phyloP scores from a whole-genome alignment of 331 rosid genomes.

The Stylosanthes scabra region DNA sequence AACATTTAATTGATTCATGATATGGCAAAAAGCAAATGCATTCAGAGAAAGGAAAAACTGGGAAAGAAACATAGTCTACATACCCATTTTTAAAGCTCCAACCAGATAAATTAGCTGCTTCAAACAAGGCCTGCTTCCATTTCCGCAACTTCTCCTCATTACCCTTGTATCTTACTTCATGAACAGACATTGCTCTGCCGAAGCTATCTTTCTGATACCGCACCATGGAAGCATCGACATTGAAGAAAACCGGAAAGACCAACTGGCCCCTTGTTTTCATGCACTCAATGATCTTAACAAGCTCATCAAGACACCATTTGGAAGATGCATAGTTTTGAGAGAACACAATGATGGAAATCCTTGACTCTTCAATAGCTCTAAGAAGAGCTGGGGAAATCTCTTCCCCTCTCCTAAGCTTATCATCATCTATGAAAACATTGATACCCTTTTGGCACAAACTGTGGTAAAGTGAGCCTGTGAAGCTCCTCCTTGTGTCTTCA shows the following conservation, averaged over 20 bases:
- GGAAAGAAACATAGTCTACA: background rate
- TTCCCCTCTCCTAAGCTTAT: slow-evolving; percentile 26
- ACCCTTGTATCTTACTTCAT: slow-evolving; percentile 3
- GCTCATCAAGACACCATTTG: slow-evolving; percentile 10
- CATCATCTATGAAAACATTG: slow-evolving; percentile 33
- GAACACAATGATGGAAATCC: slow-evolving; percentile 6
- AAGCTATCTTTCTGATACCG: slow-evolving; percentile 30
- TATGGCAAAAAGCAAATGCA: no score
- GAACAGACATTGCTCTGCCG: slow-evolving; percentile 21
- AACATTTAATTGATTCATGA: no score
- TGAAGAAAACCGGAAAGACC: slow-evolving; percentile 36
- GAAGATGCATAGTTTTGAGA: background rate
- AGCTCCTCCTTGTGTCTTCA: slow-evolving; percentile 33
- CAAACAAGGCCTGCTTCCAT: slow-evolving; percentile 30
- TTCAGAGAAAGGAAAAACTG: background rate
- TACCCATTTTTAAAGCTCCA: slow-evolving; percentile 35
- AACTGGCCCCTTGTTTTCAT: slow-evolving; percentile 18
- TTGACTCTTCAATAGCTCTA: slow-evolving; percentile 31
- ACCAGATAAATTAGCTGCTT: slow-evolving; percentile 34
- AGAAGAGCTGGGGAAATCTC: slow-evolving; percentile 34
- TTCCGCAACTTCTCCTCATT: slow-evolving; percentile 18
- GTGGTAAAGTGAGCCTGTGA: slow-evolving; percentile 30
- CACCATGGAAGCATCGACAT: slow-evolving; percentile 29
- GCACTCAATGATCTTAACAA: slow-evolving; percentile 36
- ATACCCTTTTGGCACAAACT: slow-evolving; percentile 30